Percentiles rank a stretch among this genome's conserved stretches.
Conservation (phyloP, 176 grass and related monocot genomes). For the Tillandsia fasciculata region DNA sequence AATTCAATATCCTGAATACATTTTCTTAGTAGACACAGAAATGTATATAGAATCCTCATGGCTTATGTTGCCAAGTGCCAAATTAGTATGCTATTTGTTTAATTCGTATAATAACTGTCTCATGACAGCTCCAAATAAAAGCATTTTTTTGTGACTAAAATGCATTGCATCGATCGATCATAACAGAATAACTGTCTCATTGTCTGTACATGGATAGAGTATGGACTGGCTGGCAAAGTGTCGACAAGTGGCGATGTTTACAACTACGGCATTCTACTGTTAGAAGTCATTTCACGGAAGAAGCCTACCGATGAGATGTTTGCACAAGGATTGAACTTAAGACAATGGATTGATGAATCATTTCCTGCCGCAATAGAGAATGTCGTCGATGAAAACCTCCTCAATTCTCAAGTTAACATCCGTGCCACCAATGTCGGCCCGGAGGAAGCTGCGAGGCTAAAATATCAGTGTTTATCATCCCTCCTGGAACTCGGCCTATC, state of each 20-base stretch:
- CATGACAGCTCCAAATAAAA: no score
- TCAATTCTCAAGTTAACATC: background rate
- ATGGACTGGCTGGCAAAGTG: slow-evolving; percentile 29
- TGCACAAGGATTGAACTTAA: slow-evolving; percentile 25
- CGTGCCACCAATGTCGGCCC: background rate
- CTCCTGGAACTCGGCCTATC: slow-evolving; percentile 31
- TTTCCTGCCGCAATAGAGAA: slow-evolving; percentile 19
- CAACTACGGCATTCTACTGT: slow-evolving; percentile 50
- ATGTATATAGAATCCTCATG: no score
- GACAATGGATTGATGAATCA: slow-evolving; percentile 30
- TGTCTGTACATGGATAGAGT: slow-evolving; percentile 18
- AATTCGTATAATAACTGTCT: no score
- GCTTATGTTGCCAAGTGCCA: no score
- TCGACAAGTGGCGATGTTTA: slow-evolving; percentile 40
- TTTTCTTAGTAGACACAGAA: no score
- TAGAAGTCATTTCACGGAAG: slow-evolving; percentile 47
- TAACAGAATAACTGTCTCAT: no score
- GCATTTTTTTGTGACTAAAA: no score
- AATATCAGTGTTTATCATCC: background rate
- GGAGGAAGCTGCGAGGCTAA: background rate
- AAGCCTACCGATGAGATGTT: slow-evolving; percentile 45
- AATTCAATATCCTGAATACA: no score
- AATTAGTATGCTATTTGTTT: no score
- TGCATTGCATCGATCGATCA: no score
- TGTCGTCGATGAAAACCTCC: slow-evolving; percentile 14